phyloP scores from a whole-genome alignment of 2,329 filamentous ascomycete genomes.

The Aspergillus fumigatus region DNA sequence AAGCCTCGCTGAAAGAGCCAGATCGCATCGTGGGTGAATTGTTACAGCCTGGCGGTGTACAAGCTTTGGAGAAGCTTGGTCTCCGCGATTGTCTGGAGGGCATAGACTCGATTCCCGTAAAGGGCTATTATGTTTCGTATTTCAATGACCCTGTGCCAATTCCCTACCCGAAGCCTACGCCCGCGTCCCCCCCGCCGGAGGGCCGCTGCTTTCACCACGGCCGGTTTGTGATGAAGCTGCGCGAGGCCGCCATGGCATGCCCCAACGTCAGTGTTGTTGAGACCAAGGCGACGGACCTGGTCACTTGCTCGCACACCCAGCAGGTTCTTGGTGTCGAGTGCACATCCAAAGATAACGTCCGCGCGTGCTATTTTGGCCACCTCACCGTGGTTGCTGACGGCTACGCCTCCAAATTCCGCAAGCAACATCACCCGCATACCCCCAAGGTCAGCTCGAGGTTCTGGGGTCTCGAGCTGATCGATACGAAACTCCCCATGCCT shows the following conservation, averaged over 20 bases:
- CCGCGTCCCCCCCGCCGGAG: constrained; percentile 53
- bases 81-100: constrained; percentile 76
- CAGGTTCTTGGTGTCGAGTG: constrained; percentile 82
- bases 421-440: constrained; percentile 62
- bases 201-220: constrained; percentile 91
- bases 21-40: constrained; percentile 95
- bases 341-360: constrained; percentile 55
- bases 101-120: constrained; percentile 78
- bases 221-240: constrained; percentile 78
- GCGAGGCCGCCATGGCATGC: constrained; percentile 67
- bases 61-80: constrained; percentile 74
- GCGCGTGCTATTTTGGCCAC: constrained; percentile 80
- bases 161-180: constrained; percentile 65
- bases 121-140: constrained; percentile 86
- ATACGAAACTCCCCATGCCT: constrained; percentile 70
- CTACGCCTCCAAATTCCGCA: constrained; percentile 87
- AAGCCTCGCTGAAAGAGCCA: constrained; percentile 84
- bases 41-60: constrained; percentile 85
- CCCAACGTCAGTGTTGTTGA: constrained; percentile 88
- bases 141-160: constrained; percentile 69
- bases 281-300: constrained; percentile 73
- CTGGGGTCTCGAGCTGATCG: constrained; percentile 87
- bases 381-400: constrained; percentile 89
- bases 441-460: constrained; percentile 80
- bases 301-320: constrained; percentile 63